These are phyloP conservation scores for Stenocarpella maydis DNA, from an alignment of 2,329 filamentous ascomycete species.

Conservation along the genomic window DNA sequence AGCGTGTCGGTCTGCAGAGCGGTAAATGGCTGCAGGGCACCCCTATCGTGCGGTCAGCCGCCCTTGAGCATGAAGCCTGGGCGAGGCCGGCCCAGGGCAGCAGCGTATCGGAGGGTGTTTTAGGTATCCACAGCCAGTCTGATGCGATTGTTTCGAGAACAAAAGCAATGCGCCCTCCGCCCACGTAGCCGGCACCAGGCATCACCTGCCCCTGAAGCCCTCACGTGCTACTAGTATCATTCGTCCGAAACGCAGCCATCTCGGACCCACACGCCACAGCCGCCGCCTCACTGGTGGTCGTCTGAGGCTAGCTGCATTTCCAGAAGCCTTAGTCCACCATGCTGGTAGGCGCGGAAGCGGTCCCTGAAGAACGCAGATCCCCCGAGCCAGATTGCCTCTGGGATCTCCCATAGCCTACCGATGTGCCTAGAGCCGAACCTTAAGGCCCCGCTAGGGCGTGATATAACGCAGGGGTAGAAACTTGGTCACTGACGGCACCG, in stretches of 20 bases:
- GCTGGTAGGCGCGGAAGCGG: slow-evolving; percentile 17
- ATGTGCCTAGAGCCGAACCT: slow-evolving; percentile 1
- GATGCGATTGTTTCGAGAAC: slow-evolving; percentile 13
- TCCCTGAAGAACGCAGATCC: slow-evolving; percentile 1
- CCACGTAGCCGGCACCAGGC: slow-evolving; percentile 8
- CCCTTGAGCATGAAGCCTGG: background rate
- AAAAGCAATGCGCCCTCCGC: slow-evolving; percentile 6
- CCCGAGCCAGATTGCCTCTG: background rate
- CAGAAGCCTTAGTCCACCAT: background rate
- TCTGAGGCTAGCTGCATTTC: slow-evolving; percentile 15
- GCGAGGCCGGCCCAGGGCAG: background rate
- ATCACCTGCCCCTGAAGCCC: slow-evolving; percentile 1
- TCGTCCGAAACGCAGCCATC: background rate
- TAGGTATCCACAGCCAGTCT: slow-evolving; percentile 18
- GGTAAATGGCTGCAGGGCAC: slow-evolving; percentile 16
- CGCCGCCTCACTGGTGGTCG: slow-evolving; percentile 14
- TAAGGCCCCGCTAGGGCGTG: background rate
- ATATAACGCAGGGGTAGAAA: slow-evolving; percentile 15
- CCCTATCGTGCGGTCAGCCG: slow-evolving; percentile 10
- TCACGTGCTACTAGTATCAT: background rate
- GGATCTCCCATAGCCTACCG: background rate
- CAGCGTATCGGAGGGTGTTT: slow-evolving; percentile 21
- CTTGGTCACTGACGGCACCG: background rate
- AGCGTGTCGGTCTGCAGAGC: slow-evolving; percentile 14
- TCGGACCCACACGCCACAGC: slow-evolving; percentile 16